Evolutionary conservation across 768 basidiomycete species (phyloP).

Genomic region (Calvatia gigantea): DNA sequence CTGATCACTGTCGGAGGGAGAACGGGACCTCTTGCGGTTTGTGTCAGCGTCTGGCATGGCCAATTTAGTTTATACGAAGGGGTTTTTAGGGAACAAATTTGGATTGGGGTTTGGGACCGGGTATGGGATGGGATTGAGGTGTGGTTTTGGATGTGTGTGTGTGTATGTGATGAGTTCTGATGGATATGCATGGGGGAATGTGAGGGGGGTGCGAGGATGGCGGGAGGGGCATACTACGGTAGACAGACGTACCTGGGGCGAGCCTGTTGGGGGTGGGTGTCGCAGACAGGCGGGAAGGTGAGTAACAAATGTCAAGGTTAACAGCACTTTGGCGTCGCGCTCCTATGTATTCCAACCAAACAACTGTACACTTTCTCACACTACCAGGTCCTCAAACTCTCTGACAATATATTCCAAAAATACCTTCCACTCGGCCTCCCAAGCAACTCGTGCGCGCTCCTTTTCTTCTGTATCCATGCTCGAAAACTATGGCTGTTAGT

Average conservation of each 20-base stretch:
- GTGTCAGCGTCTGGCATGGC: conserved; percentile 85
- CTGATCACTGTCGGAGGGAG: conserved; percentile 77
- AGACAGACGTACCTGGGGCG: conserved; percentile 26
- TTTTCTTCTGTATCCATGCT: conserved; percentile 48
- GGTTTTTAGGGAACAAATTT: conserved; percentile 25
- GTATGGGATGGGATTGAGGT: conserved; percentile 32
- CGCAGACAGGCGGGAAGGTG: conserved; percentile 1
- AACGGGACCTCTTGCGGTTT: conserved; percentile 84
- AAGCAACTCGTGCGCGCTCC: conserved; percentile 31
- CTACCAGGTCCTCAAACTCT: conserved; percentile 4
- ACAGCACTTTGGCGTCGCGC: conserved; percentile 8
- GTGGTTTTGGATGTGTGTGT: conserved; percentile 13
- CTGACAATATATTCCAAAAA: conserved; percentile 35
- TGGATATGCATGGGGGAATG: conserved; percentile 47
- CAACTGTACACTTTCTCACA: conserved; percentile 22
- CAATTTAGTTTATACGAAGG: conserved; percentile 47
- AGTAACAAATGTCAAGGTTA: conserved; percentile 11
- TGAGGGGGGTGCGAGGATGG: conserved; percentile 62
- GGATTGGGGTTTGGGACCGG: conserved; percentile 37
- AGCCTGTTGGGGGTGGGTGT: conserved; percentile 7
- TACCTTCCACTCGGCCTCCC: conserved; percentile 46
- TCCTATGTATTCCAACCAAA: conserved; percentile 21
- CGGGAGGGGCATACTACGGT: conserved; percentile 24
- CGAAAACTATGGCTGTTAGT: conserved; percentile 40
- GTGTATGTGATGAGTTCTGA: conserved; percentile 40